A percentile compares a stretch with the other conserved stretches of the same genome.
Evolutionary conservation across 257 asterid genomes (phyloP).

Genomic region (Fraxinus cuspidata): DNA sequence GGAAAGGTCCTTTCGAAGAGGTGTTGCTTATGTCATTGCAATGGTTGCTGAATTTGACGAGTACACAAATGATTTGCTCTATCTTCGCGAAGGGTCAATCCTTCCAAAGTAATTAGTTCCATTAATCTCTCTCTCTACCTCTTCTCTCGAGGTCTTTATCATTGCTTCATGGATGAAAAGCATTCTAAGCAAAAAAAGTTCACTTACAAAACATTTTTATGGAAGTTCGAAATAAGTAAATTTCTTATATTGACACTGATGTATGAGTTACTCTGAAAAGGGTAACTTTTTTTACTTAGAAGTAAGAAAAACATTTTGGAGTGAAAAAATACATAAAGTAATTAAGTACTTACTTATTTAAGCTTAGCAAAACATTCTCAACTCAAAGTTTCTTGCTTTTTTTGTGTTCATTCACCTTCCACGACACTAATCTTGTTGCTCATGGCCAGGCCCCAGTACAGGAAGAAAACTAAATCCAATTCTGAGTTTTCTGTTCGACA

Average conservation of each 20-base stretch:
- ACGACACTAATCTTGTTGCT: slow-evolving; percentile 28
- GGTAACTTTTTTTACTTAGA: background rate
- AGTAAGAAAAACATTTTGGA: background rate
- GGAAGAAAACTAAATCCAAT: slow-evolving; percentile 50
- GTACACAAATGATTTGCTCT: slow-evolving; percentile 95
- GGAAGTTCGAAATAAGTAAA: background rate
- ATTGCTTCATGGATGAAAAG: background rate
- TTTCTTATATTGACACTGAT: no score
- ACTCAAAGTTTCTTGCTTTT: background rate
- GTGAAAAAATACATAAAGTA: background rate
- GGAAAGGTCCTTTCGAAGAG: slow-evolving; percentile 86
- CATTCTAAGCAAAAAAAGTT: background rate
- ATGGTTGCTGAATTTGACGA: slow-evolving; percentile 97
- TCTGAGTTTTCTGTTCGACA: slow-evolving; percentile 55
- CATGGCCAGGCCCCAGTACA: slow-evolving; percentile 71
- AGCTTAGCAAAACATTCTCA: background rate
- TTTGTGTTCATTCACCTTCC: background rate
- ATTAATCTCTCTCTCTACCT: background rate
- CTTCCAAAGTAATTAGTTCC: slow-evolving; percentile 71
- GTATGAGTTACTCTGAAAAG: background rate
- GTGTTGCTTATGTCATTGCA: slow-evolving; percentile 75
- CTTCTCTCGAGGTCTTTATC: background rate
- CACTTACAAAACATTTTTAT: background rate
- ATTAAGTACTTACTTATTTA: background rate
- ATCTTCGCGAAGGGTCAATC: slow-evolving; percentile 87